Evolutionary conservation across 2,329 filamentous ascomycete species (phyloP).

Genomic region (Ophiostoma populinum): DNA sequence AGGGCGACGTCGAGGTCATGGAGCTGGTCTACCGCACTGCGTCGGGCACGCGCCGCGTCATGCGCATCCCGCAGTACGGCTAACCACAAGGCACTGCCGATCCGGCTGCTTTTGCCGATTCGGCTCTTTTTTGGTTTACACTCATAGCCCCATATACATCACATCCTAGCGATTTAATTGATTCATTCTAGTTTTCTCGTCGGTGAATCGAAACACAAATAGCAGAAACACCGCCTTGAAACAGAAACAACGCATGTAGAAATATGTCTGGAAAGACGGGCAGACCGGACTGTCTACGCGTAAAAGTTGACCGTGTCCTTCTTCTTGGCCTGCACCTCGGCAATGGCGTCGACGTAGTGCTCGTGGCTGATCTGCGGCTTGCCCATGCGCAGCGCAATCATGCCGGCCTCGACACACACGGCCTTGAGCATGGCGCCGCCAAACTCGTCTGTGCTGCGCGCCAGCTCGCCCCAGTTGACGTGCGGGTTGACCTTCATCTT

Average conservation of each 20-base stretch:
- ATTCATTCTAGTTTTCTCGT: not conserved
- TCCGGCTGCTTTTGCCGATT: too few species aligned
- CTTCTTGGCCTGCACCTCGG: conserved; percentile 92
- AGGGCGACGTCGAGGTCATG: conserved; percentile 2
- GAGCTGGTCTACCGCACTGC: conserved; percentile 11
- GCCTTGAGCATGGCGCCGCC: conserved; percentile 96
- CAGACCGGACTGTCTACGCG: conserved; percentile 20
- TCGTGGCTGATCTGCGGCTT: conserved; percentile 96
- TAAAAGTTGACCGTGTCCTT: conserved; percentile 59
- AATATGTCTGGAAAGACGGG: not conserved
- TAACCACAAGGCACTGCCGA: too few species aligned
- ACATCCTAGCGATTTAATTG: too few species aligned
- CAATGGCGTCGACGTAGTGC: conserved; percentile 96
- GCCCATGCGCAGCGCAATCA: conserved; percentile 90
- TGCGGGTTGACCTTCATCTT: conserved; percentile 94
- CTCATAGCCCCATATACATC: too few species aligned
- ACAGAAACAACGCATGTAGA: not conserved
- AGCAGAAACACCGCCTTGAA: not conserved
- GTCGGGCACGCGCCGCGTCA: conserved; percentile 5
- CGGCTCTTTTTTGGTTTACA: too few species aligned
- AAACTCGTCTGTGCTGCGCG: conserved; percentile 94
- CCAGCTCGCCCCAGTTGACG: conserved; percentile 90
- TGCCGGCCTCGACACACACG: conserved; percentile 95
- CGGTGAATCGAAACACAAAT: not conserved
- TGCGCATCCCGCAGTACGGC: not conserved